Evolutionary conservation across 352 stramenopile species (phyloP).

Genomic region (Globisporangium paroecandrum): DNA sequence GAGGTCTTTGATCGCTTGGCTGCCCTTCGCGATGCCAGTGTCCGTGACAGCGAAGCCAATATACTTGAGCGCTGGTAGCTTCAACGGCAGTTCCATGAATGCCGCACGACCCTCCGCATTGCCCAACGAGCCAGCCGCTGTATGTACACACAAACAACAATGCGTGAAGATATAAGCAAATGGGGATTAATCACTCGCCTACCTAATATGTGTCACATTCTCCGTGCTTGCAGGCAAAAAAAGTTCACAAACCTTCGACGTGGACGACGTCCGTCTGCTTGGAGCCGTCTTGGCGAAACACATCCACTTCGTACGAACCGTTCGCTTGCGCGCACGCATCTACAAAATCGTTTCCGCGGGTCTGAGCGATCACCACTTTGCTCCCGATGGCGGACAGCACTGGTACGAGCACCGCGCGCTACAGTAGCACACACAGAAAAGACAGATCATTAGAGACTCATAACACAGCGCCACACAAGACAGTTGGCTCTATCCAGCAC

Average conservation of each 20-base stretch:
- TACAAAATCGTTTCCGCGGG: slow-evolving; percentile 31
- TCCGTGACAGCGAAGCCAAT: slow-evolving; percentile 51
- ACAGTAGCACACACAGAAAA: background rate
- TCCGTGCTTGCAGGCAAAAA: background rate
- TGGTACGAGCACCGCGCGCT: slow-evolving; percentile 37
- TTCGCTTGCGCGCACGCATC: slow-evolving; percentile 15
- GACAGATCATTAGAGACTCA: background rate
- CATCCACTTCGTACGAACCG: slow-evolving; percentile 36
- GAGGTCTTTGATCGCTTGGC: slow-evolving; percentile 45
- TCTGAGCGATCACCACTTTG: slow-evolving; percentile 32
- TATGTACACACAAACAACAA: background rate
- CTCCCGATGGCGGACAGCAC: slow-evolving; percentile 20
- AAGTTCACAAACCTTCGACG: slow-evolving; percentile 7
- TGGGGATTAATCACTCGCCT: background rate
- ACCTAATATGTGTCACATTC: background rate
- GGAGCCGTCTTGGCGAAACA: slow-evolving; percentile 22
- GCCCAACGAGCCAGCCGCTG: slow-evolving; percentile 29
- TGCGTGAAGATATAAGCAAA: background rate
- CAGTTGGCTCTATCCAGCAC: background rate
- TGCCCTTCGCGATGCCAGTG: slow-evolving; percentile 26
- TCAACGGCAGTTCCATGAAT: slow-evolving; percentile 27
- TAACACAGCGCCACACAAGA: background rate
- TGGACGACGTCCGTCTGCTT: slow-evolving; percentile 20
- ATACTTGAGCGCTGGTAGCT: slow-evolving; percentile 26
- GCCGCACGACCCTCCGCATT: slow-evolving; percentile 17